Conservation (phyloP, 2,329 filamentous ascomycete species). For the Colletotrichum godetiae region DNA sequence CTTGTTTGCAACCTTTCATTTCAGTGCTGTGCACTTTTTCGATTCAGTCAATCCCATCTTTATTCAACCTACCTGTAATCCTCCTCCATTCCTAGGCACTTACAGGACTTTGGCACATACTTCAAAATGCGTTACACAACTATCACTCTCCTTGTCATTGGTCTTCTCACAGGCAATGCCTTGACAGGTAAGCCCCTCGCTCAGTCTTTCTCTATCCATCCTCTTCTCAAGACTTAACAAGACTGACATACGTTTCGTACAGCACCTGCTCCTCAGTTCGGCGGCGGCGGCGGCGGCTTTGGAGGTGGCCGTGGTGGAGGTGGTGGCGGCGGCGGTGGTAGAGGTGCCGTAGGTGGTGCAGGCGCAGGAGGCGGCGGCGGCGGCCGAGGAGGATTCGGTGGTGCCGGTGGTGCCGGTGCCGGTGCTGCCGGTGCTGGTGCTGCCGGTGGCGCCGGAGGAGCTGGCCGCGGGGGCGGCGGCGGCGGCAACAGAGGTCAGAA, state of each 20-base stretch:
- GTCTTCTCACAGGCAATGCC: conserved; percentile 29
- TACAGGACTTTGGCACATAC: background rate
- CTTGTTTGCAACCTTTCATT: background rate
- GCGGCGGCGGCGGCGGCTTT: background rate
- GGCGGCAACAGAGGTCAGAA: background rate
- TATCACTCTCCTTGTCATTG: conserved; percentile 13
- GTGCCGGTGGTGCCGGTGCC: too few species aligned
- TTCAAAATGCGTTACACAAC: conserved; percentile 24
- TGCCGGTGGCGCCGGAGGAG: background rate
- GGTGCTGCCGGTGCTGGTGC: background rate
- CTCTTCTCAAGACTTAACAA: background rate
- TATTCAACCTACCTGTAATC: background rate
- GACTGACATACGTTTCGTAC: background rate
- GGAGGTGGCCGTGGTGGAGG: background rate
- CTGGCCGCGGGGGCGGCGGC: background rate
- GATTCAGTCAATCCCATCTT: background rate
- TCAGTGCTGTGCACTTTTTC: conserved; percentile 8
- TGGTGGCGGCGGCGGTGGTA: background rate
- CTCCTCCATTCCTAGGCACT: background rate
- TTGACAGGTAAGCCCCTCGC: conserved; percentile 3
- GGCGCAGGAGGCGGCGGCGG: background rate
- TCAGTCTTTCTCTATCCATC: background rate
- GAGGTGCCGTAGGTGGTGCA: background rate
- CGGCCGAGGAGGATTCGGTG: background rate
- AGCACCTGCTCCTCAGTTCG: conserved; percentile 18